Conservation (phyloP, 208 protist species). For the Leishmania guyanensis region DNA sequence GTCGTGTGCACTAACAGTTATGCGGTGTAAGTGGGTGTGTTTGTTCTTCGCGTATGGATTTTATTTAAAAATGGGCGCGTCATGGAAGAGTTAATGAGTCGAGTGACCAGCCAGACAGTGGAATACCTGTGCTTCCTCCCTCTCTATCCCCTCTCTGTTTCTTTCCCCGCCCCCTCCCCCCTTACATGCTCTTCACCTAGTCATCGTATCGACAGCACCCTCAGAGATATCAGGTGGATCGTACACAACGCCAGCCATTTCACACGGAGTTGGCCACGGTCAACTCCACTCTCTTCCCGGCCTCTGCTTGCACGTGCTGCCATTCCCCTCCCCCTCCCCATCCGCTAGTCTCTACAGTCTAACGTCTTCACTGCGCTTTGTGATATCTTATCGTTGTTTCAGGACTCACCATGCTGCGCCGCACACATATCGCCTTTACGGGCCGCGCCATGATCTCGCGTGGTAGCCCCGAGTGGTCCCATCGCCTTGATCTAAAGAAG, state of each 20-base stretch:
- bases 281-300: not conserved
- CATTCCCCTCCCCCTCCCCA: not conserved
- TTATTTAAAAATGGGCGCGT: not conserved
- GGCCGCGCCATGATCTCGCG: constrained; percentile 91
- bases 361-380: not conserved
- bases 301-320: not conserved
- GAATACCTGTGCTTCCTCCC: not conserved
- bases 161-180: not conserved
- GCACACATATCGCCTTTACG: constrained; percentile 57
- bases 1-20: not conserved
- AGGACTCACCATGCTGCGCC: constrained; percentile 54
- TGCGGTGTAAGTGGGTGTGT: not conserved
- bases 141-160: not conserved
- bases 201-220: not conserved
- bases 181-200: not conserved
- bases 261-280: not conserved
- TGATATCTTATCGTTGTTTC: not conserved
- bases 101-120: not conserved
- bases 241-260: not conserved
- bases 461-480: constrained; percentile 90
- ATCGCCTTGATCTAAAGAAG: constrained; percentile 89
- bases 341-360: not conserved
- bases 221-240: not conserved
- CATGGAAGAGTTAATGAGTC: not conserved
- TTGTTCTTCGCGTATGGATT: not conserved